A percentile compares a stretch with the other conserved stretches of the same genome.
Evolutionary conservation across 345 rosid species (phyloP).

Genomic region (Eucalyptus tenuipes): DNA sequence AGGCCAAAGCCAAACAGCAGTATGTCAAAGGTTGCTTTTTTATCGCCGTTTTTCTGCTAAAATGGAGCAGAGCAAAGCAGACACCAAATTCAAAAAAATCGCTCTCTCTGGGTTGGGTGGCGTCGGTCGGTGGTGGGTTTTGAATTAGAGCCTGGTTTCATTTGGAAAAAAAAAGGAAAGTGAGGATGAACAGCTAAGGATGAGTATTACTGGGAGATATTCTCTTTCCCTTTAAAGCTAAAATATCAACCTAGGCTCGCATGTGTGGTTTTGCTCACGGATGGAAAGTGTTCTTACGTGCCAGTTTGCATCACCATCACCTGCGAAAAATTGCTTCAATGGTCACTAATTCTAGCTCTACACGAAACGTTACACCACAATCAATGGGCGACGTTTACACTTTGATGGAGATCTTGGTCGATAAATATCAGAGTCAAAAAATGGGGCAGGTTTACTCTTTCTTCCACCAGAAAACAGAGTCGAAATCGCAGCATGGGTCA

Average conservation of each 20-base stretch:
- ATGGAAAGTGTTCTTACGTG: background rate
- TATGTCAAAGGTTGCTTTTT: background rate
- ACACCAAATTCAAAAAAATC: background rate
- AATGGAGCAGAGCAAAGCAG: background rate
- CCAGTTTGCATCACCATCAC: too few relatives aligned
- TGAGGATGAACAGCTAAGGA: background rate
- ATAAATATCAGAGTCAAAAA: too few relatives aligned
- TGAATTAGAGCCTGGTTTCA: background rate
- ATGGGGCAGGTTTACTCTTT: background rate
- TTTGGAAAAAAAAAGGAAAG: background rate
- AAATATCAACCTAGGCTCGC: background rate
- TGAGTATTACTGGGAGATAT: background rate
- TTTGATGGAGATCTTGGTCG: too few relatives aligned
- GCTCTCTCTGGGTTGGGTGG: background rate
- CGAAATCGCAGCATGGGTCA: background rate
- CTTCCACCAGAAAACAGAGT: background rate
- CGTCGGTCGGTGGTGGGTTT: background rate
- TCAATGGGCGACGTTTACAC: too few relatives aligned
- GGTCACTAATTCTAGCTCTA: background rate
- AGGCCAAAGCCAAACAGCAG: background rate
- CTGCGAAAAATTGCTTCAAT: background rate
- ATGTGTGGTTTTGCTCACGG: background rate
- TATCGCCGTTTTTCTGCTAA: background rate
- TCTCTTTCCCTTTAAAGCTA: background rate
- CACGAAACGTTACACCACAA: background rate